Base-by-base conservation (phyloP, 1,284 basidiomycete genomes). In the Bjerkandera adusta region DNA sequence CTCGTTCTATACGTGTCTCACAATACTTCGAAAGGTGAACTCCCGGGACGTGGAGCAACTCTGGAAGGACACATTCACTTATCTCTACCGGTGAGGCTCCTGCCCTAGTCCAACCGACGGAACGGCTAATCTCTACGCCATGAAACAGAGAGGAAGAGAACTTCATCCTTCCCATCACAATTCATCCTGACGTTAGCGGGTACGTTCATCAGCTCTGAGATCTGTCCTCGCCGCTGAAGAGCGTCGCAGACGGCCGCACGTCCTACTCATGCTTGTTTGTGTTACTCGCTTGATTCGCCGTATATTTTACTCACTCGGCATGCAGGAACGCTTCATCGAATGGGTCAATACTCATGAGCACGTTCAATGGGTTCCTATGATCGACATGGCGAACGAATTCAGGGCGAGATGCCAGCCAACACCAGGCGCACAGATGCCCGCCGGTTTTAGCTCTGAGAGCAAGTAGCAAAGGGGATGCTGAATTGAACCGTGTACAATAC, bases 121-220 rank as follows among this genome's bases (percentile, higher is more conserved):
- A n/a, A n/a, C n/a, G n/a, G n/a, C n/a, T n/a, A n/a, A 47, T 56
- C 38, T 35, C 15, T 34, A 29, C 30, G 12, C 21, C 22, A 11
- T n/a, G 12, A 39, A 25, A 3, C 48, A 81, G 80, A 42, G 82
- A 86, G 52, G 79, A 86, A 55, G 78, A 85, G 53, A 77, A 82
- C 57, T 89, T 89, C 56, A 76, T 85, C 18, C 85, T 89, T 56
- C 85, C 85, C 0, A 78, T 89, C 50, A 89, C 87, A 0, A 85
- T 89, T 25, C 85, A 88, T 57, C 87, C 86, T 0, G 87, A 90
- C 52, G 85, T 87, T n/a, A 83, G 81, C 57, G 83, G 83, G 76
- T 81, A 59, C 61, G 75, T 38, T 13, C 12, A 15, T 33, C 24
- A 8, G 6, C 24, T 30, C 15, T 24, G 25, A 21, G 12, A 25